Conservation (phyloP, 163 green algal species). For the Chlorella variabilis region DNA sequence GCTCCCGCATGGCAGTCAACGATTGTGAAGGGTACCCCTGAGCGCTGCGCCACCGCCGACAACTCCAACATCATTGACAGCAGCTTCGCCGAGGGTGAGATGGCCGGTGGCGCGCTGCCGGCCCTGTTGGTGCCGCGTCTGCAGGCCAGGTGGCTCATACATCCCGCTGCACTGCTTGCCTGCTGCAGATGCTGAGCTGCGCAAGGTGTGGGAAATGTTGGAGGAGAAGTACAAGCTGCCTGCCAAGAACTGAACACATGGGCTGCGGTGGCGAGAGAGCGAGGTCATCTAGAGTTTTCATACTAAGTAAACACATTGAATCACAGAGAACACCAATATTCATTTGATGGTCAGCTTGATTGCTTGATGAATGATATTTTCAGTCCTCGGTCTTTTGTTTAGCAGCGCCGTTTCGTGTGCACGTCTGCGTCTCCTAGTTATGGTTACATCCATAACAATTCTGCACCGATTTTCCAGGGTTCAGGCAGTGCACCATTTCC, state of each 20-base stretch:
- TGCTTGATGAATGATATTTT: not conserved
- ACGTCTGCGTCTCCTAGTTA: too few relatives aligned
- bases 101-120: too few relatives aligned
- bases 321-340: not conserved
- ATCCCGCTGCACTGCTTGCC: not conserved
- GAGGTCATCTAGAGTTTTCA: not conserved
- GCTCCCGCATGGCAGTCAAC: constrained; percentile 25
- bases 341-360: not conserved
- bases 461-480: not conserved
- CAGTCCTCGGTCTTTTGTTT: not conserved
- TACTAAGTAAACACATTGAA: not conserved
- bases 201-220: constrained; percentile 6
- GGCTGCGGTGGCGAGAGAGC: not conserved
- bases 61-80: constrained; percentile 47
- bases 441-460: too few relatives aligned
- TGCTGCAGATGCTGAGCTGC: constrained; percentile 18
- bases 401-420: not conserved
- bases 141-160: not conserved
- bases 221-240: constrained; percentile 26
- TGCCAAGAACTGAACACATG: not conserved
- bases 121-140: not conserved
- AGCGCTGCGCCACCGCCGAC: constrained; percentile 6
- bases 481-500: too few relatives aligned
- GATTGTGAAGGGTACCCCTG: constrained; percentile 20
- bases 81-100: constrained; percentile 24